These are phyloP conservation scores for Barnettozyma populi DNA, from an alignment of 805 yeast species.

Conservation along the genomic window DNA sequence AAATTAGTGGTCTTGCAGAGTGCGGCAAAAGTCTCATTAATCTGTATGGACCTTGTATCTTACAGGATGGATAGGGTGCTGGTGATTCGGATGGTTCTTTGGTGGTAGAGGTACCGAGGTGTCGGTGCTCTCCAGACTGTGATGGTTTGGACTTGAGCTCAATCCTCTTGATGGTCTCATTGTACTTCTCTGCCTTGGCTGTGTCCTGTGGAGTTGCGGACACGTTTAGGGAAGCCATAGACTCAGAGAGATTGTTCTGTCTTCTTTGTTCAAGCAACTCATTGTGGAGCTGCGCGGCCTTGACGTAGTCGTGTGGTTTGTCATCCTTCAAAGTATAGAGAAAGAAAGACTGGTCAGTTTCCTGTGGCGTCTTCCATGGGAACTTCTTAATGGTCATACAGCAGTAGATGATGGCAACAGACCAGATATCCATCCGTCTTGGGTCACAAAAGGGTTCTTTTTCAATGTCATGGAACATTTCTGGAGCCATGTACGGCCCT, in stretches of 20 bases:
- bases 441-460: constrained; percentile 49
- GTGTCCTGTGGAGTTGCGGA: constrained; percentile 13
- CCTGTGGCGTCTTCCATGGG: constrained; percentile 82
- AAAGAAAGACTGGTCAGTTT: constrained; percentile 63
- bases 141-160: constrained; percentile 4
- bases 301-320: constrained; percentile 66
- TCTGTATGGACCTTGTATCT: constrained; percentile 74
- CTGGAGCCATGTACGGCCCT: constrained; percentile 85
- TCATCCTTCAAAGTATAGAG: constrained; percentile 65
- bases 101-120: neutral
- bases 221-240: constrained; percentile 18
- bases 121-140: neutral
- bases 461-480: constrained; percentile 49
- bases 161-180: constrained; percentile 5
- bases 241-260: constrained; percentile 30
- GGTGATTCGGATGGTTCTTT: neutral
- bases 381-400: constrained; percentile 82
- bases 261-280: constrained; percentile 54
- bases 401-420: constrained; percentile 77
- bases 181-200: neutral
- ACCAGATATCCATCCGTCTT: constrained; percentile 77
- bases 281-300: constrained; percentile 70
- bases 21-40: constrained; percentile 77
- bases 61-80: constrained; percentile 2
- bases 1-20: constrained; percentile 72